These are phyloP conservation scores for Euphorbia tirucalli DNA, from an alignment of 345 rosid species.

Conservation along the genomic window DNA sequence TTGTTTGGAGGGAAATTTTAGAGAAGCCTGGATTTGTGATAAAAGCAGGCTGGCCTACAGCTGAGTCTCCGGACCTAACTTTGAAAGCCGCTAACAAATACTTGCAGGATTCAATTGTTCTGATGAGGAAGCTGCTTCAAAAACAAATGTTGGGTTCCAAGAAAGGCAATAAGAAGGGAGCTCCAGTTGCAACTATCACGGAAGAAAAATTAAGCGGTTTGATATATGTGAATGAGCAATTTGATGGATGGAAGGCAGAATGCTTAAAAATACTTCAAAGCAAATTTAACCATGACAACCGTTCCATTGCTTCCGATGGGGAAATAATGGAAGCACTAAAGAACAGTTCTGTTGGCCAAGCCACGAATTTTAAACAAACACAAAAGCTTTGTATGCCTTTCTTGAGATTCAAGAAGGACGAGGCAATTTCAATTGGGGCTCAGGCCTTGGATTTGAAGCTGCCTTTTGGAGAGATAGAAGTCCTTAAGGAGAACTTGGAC, in stretches of 20 bases:
- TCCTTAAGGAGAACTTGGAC: constrained; percentile 67
- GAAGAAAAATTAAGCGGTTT: constrained; percentile 56
- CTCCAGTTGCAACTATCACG: constrained; percentile 42
- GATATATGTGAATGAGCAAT: constrained; percentile 74
- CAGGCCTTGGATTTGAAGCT: constrained; percentile 76
- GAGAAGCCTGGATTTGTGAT: constrained; percentile 75
- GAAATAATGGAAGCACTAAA: constrained; percentile 62
- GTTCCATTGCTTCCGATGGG: constrained; percentile 55
- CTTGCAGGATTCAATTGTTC: constrained; percentile 76
- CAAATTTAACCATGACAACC: constrained; percentile 41
- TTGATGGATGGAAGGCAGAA: constrained; percentile 84
- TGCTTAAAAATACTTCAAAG: constrained; percentile 69
- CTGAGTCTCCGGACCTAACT: constrained; percentile 62
- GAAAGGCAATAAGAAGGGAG: constrained; percentile 67
- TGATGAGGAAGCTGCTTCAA: constrained; percentile 76
- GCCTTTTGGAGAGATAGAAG: constrained; percentile 85
- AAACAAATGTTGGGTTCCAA: constrained; percentile 67
- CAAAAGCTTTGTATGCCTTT: constrained; percentile 87
- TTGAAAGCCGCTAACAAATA: constrained; percentile 86
- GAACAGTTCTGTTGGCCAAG: constrained; percentile 50
- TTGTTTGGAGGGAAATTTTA: constrained; percentile 84
- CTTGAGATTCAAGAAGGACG: constrained; percentile 82
- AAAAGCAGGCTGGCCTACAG: constrained; percentile 88
- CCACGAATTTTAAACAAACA: constrained; percentile 55
- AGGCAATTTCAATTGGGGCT: constrained; percentile 59